Evolutionary conservation across 495 filamentous ascomycete genomes (phyloP).

Genomic region (Cercophora newfieldiana): DNA sequence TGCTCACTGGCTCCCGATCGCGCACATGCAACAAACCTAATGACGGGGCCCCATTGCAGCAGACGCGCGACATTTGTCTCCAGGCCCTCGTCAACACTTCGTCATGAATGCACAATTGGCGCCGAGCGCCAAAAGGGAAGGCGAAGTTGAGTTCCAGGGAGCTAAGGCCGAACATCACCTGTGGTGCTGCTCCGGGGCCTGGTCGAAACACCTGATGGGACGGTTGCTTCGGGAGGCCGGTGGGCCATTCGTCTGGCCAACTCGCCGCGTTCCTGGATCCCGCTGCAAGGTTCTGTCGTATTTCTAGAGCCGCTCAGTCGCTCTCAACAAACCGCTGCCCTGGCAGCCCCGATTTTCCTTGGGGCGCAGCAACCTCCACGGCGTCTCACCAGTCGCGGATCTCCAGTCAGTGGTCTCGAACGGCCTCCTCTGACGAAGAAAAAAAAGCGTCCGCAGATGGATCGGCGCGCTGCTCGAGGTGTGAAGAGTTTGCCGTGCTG

Average conservation of each 20-base stretch:
- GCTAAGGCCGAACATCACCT: neutral
- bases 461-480: neutral
- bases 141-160: neutral
- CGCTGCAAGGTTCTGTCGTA: conserved; percentile 12
- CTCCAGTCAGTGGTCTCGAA: neutral
- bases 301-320: neutral
- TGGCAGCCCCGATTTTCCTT: neutral
- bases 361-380: neutral
- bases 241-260: conserved; percentile 1
- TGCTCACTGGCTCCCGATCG: neutral
- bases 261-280: conserved; percentile 12
- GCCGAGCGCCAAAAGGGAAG: conserved; percentile 11
- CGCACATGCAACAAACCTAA: conserved; percentile 4
- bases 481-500: neutral
- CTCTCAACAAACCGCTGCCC: conserved; percentile 14
- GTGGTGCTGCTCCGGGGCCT: conserved; percentile 7
- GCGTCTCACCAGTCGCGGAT: conserved; percentile 2
- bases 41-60: neutral
- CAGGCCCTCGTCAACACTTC: neutral
- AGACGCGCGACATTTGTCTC: neutral
- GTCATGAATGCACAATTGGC: neutral
- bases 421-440: neutral
- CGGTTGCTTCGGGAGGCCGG: neutral
- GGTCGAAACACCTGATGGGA: conserved; percentile 14
- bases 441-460: neutral